phyloP scores from a whole-genome alignment of 78 protist species.

The Polysphondylium violaceum region DNA sequence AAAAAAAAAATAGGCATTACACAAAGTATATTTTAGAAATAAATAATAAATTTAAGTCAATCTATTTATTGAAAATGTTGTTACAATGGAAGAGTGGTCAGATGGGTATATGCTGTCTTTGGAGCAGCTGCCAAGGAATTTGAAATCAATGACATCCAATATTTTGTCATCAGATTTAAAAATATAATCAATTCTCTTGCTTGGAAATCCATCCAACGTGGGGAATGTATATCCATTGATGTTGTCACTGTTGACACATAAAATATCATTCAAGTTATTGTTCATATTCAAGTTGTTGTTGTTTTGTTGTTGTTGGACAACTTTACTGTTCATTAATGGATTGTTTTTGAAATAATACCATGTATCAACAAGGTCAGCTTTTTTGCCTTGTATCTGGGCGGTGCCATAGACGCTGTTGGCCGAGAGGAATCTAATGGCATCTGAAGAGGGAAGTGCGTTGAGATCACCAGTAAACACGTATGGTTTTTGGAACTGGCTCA shows the following conservation, averaged over 20 bases:
- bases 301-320: background rate
- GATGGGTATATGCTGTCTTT: slow-evolving; percentile 18
- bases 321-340: slow-evolving; percentile 4
- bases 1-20: slow-evolving; percentile 10
- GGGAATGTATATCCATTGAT: slow-evolving; percentile 31
- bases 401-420: slow-evolving; percentile 12
- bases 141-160: background rate
- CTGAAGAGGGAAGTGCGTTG: slow-evolving; percentile 16
- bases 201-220: slow-evolving; percentile 22
- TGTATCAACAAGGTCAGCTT: slow-evolving; percentile 9
- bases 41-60: slow-evolving; percentile 14
- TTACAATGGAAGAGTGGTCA: slow-evolving; percentile 22
- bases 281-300: background rate
- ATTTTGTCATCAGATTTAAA: background rate
- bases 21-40: too few species aligned
- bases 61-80: slow-evolving; percentile 18
- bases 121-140: slow-evolving; percentile 7
- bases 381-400: background rate
- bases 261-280: background rate
- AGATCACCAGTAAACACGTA: slow-evolving; percentile 61
- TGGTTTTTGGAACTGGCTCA: slow-evolving; percentile 9
- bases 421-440: slow-evolving; percentile 20
- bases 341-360: too few species aligned
- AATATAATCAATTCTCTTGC: slow-evolving; percentile 41
- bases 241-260: background rate